Evolutionary conservation across 2,329 filamentous ascomycete genomes (phyloP), one percentile per base, ranked within the genome.

Genomic region (Talaromyces atroroseus): DNA sequence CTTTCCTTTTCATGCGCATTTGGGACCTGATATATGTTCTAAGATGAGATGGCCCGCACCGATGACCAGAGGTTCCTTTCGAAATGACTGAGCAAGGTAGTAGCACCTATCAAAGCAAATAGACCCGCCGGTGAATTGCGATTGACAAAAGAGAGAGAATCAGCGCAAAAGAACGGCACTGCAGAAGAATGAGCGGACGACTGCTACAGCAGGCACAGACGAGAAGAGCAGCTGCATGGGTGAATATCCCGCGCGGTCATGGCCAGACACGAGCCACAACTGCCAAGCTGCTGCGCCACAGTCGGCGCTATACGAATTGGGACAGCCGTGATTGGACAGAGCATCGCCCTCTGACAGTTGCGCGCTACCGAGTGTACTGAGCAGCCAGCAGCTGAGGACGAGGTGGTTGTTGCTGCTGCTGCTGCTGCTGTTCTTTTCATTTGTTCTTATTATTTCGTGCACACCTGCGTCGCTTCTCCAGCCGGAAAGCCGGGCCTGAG

Each of bases 401-500:
- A n/a, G n/a, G n/a, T n/a, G n/a, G n/a, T n/a, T n/a, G n/a, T n/a
- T n/a, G n/a, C n/a, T n/a, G n/a, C n/a, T n/a, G n/a, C n/a, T n/a
- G n/a, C n/a, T n/a, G n/a, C n/a, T n/a, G n/a, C n/a, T n/a, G n/a
- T n/a, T n/a, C n/a, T n/a, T n/a, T n/a, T n/a, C n/a, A n/a, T n/a
- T n/a, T n/a, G n/a, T n/a, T n/a, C n/a, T n/a, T n/a, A n/a, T n/a
- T n/a, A n/a, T n/a, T n/a, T n/a, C n/a, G n/a, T n/a, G n/a, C n/a
- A n/a, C n/a, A n/a, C n/a, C n/a, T n/a, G n/a, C n/a, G n/a, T n/a
- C n/a, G n/a, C n/a, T 36, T 16, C 32, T 36, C 2, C 32, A 36
- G 55, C 55, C 55, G 55, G 44, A 12, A 23, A 48, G 32, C 52
- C 52, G 52, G 52, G 16, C 40, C 29, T 53, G 44, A 52, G 49